Base-by-base conservation (phyloP, 2,329 filamentous ascomycete species). In the Sarocladium strictum region DNA sequence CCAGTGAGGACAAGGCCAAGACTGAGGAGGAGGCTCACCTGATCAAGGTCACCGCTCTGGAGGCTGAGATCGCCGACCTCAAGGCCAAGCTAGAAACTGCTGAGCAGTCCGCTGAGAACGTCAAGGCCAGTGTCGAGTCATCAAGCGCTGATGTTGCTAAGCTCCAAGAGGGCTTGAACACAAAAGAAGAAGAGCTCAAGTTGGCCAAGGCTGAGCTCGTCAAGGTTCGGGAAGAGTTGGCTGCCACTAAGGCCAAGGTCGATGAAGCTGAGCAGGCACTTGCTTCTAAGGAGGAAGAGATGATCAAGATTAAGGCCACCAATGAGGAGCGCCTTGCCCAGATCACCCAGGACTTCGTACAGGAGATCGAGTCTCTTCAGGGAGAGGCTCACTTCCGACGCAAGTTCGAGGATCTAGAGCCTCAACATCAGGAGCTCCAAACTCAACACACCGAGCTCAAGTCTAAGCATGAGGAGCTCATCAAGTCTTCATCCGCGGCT, bases 301-400 rank as follows among this genome's bases (percentile, higher is more conserved):
- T 80, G 23, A 68, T 74, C 14, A 76, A 76, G 62, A 67, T 84
- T 57, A 77, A 82, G 65, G 70, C 72, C 40, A 78, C 77, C 64
- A 80, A 86, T 62, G 75, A 80, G 57, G 75, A 78, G 59, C 79
- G 82, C 63, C 73, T 86, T 59, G 74, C 79, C 65, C 76, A 76
- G 57, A 67, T 86, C 54, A 81, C 81, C 1, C 72, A 79, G 58
- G 82, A 85, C 59, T 84, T 84, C 59, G 79, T 85, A 64, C 74
- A 77, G n/a, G 82, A 86, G 65, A 85, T 86, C 54, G 82, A 85
- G 62, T 78, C 78, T 55, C 76, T 85, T 15, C 77, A 78, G 55
- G 82, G 81, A 21, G 81, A 86, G 58, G 81, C 83, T 14, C 80
- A 80, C 64, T 83, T 84, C 68, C 84, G 83, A 70, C 78, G 79